Base-by-base conservation (phyloP, 306 rosid species). In the Cicer yamashitae region DNA sequence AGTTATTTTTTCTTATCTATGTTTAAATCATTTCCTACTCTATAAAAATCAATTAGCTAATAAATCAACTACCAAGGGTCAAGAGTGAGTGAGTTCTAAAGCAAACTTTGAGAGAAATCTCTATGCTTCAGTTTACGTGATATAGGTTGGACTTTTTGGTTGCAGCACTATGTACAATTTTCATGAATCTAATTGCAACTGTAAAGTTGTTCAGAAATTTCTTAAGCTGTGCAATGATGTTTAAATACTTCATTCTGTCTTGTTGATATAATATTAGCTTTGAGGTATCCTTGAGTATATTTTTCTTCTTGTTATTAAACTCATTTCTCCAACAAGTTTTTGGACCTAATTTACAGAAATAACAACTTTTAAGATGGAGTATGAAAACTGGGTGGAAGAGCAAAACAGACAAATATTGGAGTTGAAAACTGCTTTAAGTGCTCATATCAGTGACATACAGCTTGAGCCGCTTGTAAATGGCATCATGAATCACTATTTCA, bases 311-410 rank as follows among this genome's bases (percentile, higher is more conserved):
- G 12, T 39, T 30, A 48, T 66, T 41, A 45, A 58, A 9, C 59
- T 53, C 58, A 30, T 45, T 58, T 69, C 48, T 43, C 12, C 59
- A 61, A 48, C 66, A 53, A 71, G 50, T 73, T 67, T 45, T 79
- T 70, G 61, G 7, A 63, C 61, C 40, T 45, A 75, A 69, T 78
- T 60, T 71, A 71, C 89, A 94, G 97, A 87, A 50, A 70, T 90
- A 59, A 30, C 88, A 39, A 72, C 81, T 51, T 94, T 94, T 72
- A 96, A 90, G 87, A 86, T 86, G 91, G 91, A 90, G 85, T 88
- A 94, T 65, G 92, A 83, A 52, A 84, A 82, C 11, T 94, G 98
- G 98, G 85, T 91, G 65, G 96, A 91, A 71, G 94, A 90, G 74
- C 98, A 88, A 77, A 85, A 83, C 61, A 85, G 83, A 76, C 93